Conservation (phyloP, 805 yeast genomes). For the Tetrapisispora phaffii region DNA sequence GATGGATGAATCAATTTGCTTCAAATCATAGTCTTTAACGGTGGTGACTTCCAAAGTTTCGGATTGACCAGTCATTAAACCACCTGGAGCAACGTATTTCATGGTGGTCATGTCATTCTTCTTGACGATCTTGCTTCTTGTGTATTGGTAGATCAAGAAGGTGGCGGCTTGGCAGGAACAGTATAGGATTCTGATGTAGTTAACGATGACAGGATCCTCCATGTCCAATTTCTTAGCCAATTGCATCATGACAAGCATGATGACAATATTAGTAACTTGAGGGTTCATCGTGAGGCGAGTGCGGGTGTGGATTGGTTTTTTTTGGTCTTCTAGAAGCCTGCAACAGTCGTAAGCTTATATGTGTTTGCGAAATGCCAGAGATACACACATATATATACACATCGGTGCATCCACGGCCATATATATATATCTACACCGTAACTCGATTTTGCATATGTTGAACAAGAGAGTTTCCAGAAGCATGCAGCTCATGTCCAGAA, state of each 20-base stretch:
- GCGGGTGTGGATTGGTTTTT: neutral
- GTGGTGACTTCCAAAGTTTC: constrained; percentile 82
- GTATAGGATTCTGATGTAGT: constrained; percentile 70
- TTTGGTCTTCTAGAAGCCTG: neutral
- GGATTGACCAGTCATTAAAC: constrained; percentile 60
- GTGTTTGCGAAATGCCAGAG: no score
- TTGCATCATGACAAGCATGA: constrained; percentile 96
- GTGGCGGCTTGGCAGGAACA: constrained; percentile 55
- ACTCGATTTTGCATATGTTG: no score
- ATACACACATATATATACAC: no score
- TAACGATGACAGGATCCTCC: constrained; percentile 66
- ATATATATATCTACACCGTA: no score
- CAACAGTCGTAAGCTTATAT: no score
- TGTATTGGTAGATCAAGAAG: constrained; percentile 54
- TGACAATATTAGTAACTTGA: constrained; percentile 69
- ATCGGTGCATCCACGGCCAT: no score
- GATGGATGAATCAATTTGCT: constrained; percentile 70
- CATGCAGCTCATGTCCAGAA: no score
- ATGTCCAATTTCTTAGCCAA: constrained; percentile 80
- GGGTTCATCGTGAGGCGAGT: constrained; percentile 54
- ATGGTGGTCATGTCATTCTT: constrained; percentile 87
- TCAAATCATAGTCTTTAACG: constrained; percentile 86
- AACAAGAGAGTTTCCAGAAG: no score
- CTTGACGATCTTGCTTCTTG: constrained; percentile 48
- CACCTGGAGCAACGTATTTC: constrained; percentile 82